Percentiles rank a stretch among this genome's conserved stretches.
These are phyloP conservation scores for Salix caprea DNA, from an alignment of 345 rosid species.

Conservation along the genomic window DNA sequence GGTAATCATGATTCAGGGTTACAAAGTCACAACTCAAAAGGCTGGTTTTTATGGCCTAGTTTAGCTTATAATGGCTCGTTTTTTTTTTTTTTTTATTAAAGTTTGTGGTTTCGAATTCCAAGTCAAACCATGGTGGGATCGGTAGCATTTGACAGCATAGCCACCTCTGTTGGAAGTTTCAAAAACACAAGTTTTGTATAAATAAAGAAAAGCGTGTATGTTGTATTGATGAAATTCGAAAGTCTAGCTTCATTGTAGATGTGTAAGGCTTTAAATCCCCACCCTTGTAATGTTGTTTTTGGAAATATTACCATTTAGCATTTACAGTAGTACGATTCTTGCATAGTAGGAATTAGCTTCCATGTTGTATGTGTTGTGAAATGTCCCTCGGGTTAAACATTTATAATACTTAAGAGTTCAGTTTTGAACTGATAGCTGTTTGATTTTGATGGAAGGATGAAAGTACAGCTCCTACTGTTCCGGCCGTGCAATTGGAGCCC, in stretches of 20 bases:
- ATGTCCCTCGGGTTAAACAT: too few species aligned
- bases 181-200: too few species aligned
- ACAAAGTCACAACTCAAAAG: neutral
- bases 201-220: neutral
- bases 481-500: slow-evolving; percentile 12
- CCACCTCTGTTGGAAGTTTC: too few species aligned
- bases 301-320: neutral
- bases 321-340: neutral
- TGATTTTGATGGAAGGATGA: slow-evolving; percentile 17
- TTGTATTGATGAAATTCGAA: neutral
- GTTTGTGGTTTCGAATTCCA: neutral
- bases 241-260: neutral
- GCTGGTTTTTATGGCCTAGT: neutral
- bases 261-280: neutral
- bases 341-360: neutral
- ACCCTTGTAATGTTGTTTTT: neutral
- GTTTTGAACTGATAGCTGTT: neutral
- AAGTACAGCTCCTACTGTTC: slow-evolving; percentile 1
- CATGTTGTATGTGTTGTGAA: too few species aligned
- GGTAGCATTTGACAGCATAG: too few species aligned
- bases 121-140: neutral
- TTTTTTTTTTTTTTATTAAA: neutral
- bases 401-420: neutral
- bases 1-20: neutral
- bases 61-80: too few species aligned